Base-by-base conservation (phyloP, 306 rosid species). In the Herpetospermum pedunculosum region DNA sequence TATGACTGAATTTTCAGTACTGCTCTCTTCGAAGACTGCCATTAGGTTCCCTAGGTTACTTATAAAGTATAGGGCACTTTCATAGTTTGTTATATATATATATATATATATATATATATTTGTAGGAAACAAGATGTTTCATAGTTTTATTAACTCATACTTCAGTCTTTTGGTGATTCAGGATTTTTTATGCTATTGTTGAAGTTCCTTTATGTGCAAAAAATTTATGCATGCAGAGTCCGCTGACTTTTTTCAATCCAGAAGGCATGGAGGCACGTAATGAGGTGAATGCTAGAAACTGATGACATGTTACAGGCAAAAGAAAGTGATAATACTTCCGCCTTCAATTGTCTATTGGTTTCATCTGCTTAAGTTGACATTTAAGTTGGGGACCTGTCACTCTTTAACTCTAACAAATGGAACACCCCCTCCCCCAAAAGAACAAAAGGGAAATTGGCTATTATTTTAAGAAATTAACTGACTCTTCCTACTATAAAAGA, bases 231-330 rank as follows among this genome's bases (percentile, higher is more conserved):
- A 14, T 84, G 90, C 91, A n/a, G n/a, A 94, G 99, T 74, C 84
- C 47, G 99, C 99, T 62, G 99, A 91, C 80, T 94, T 91, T 84
- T 94, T 91, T 78, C 80, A 94, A 94, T 84, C 92, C 97, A 9
- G 99, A 94, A 84, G 99, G 99, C 72, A 72, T 89, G 59, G 99
- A 94, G 77, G 97, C 99, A 26, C 99, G 99, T 43, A 89, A 94
- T 79, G 99, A 94, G 97, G 99, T 91, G 86, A 81, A 38, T 84
- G n/a, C 64, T 46, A 75, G 53, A 69, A 60, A 29, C 52, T 73
- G 54, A 13, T 65, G 83, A 65, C 77, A 76, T 69, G 57, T 69
- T 73, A 75, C 50, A 74, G 30, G 19, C 19, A 15, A 14, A 50
- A 73, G 60, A 35, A 11, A 47, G 32, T 72, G 62, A 46, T 21